Evolutionary conservation across 2,329 filamentous ascomycete species (phyloP).

Genomic region (Sporothrix protearum): DNA sequence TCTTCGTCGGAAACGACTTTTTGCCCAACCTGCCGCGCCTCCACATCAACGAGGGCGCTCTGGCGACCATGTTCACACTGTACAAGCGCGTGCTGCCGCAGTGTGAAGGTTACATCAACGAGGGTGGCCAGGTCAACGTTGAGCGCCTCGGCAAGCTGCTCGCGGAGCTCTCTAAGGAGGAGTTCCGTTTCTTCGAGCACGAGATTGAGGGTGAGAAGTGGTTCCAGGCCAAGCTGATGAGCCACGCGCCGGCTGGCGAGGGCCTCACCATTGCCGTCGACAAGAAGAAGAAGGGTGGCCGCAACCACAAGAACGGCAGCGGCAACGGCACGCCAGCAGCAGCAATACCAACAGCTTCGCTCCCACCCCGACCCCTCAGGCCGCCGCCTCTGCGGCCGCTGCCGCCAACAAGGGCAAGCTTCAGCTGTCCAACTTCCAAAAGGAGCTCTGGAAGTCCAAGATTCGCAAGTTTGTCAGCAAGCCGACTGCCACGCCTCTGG

Average conservation of each 20-base stretch:
- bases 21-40: conserved; percentile 92
- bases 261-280: conserved; percentile 35
- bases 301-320: background rate
- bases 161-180: conserved; percentile 80
- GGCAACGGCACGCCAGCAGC: conserved; percentile 32
- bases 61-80: conserved; percentile 94
- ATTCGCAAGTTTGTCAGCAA: conserved; percentile 80
- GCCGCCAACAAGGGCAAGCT: conserved; percentile 58
- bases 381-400: background rate
- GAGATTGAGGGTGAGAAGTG: conserved; percentile 86
- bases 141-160: conserved; percentile 72
- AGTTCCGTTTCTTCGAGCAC: conserved; percentile 87
- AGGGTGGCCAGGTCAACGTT: conserved; percentile 88
- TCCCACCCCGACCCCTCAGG: conserved; percentile 16
- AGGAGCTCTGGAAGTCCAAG: conserved; percentile 72
- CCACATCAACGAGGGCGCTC: conserved; percentile 96
- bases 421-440: conserved; percentile 74
- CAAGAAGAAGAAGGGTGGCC: conserved; percentile 22
- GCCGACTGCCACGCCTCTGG: conserved; percentile 60
- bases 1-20: conserved; percentile 99
- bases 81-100: conserved; percentile 89
- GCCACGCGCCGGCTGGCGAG: conserved; percentile 55
- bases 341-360: conserved; percentile 17
- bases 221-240: conserved; percentile 79
- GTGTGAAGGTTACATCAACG: conserved; percentile 93